Conservation (phyloP, 495 filamentous ascomycete species). For the Wilcoxina mikolae region DNA sequence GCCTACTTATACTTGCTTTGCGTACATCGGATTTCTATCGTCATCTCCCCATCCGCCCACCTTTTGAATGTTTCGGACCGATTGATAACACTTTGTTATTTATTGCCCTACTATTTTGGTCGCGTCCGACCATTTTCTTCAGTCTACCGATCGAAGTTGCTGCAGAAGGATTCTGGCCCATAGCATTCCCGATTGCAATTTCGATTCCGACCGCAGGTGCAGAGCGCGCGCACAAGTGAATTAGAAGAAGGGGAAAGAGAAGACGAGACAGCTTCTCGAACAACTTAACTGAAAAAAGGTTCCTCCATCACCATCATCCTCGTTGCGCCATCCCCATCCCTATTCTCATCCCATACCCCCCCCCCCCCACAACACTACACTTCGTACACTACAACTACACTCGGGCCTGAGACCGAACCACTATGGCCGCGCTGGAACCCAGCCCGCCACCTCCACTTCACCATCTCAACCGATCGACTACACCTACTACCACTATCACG, state of each 20-base stretch:
- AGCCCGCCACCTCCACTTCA: not conserved
- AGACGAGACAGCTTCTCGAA: not conserved
- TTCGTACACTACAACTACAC: not conserved
- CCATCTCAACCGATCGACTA: not conserved
- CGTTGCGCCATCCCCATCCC: not conserved
- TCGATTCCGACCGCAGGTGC: slow-evolving; percentile 2
- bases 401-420: too few species aligned
- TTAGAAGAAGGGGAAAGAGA: not conserved
- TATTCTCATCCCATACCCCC: not conserved
- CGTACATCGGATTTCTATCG: not conserved
- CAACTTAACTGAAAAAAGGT: not conserved
- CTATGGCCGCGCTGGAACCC: not conserved
- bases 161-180: not conserved
- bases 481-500: not conserved
- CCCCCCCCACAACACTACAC: not conserved
- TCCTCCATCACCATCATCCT: too few species aligned
- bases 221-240: not conserved
- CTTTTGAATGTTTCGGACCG: not conserved
- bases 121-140: not conserved
- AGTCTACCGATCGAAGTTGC: not conserved
- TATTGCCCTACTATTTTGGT: not conserved
- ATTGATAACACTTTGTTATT: not conserved
- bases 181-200: not conserved
- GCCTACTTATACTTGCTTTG: not conserved
- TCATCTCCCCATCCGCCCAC: not conserved